Percentiles rank a stretch among this genome's conserved stretches.
phyloP scores from a whole-genome alignment of 2,329 filamentous ascomycete genomes.

The Phialophora tarda region DNA sequence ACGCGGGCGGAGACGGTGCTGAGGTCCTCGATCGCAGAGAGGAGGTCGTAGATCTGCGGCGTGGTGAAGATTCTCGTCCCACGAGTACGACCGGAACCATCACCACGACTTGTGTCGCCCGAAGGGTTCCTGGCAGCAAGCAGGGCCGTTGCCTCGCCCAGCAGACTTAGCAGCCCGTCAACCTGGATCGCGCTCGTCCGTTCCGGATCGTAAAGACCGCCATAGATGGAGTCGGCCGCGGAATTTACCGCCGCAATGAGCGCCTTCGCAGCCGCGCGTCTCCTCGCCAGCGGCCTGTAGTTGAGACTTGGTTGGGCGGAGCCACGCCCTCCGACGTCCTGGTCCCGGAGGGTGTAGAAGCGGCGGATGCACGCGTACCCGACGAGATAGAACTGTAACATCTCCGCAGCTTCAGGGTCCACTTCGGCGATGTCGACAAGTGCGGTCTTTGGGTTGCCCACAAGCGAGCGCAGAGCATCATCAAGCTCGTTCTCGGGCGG shows the following conservation, averaged over 20 bases:
- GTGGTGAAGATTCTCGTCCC: constrained; percentile 62
- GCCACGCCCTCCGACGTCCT: constrained; percentile 51
- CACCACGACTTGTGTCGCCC: neutral
- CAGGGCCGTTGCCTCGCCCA: constrained; percentile 81
- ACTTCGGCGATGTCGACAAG: constrained; percentile 73
- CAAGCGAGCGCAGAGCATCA: constrained; percentile 69
- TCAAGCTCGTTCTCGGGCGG: constrained; percentile 76
- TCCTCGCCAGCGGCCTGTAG: constrained; percentile 61
- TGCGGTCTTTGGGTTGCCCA: constrained; percentile 73
- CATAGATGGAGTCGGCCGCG: constrained; percentile 87
- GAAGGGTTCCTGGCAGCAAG: constrained; percentile 57
- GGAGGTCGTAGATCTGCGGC: constrained; percentile 73
- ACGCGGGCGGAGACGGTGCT: constrained; percentile 76
- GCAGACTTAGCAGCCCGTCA: constrained; percentile 80
- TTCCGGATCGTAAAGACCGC: constrained; percentile 81
- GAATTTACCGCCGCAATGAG: constrained; percentile 83
- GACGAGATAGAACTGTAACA: constrained; percentile 83
- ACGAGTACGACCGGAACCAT: neutral
- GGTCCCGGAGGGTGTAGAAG: constrained; percentile 89
- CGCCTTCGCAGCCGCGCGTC: constrained; percentile 72
- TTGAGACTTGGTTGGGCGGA: constrained; percentile 26
- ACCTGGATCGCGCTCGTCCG: constrained; percentile 84
- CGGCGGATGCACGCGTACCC: constrained; percentile 89
- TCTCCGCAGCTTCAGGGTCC: constrained; percentile 79
- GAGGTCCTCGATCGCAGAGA: constrained; percentile 79